Percentiles rank a stretch among this genome's conserved stretches.
These are phyloP conservation scores for Prunus fruticosa DNA, from an alignment of 306 rosid species.

Conservation along the genomic window DNA sequence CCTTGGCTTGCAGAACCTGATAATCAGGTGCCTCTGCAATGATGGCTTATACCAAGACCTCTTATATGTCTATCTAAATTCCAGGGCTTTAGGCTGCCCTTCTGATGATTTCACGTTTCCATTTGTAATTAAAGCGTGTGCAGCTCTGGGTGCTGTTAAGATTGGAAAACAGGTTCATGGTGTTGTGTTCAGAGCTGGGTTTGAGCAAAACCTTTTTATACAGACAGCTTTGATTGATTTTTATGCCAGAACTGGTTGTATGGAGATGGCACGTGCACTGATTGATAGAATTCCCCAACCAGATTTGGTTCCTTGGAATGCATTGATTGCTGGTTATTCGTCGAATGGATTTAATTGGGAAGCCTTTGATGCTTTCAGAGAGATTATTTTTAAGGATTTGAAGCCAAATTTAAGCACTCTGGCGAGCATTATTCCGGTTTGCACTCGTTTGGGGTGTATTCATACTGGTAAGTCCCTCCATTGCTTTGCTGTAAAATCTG, in stretches of 20 bases:
- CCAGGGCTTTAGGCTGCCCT: conserved; percentile 26
- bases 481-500: conserved; percentile 31
- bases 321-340: conserved; percentile 33
- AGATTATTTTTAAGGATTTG: conserved; percentile 19
- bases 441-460: conserved; percentile 28
- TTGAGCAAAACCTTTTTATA: conserved; percentile 26
- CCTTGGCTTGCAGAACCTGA: conserved; percentile 27
- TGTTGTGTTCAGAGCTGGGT: conserved; percentile 27
- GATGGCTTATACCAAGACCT: conserved; percentile 25
- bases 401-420: conserved; percentile 38
- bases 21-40: conserved; percentile 28
- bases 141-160: conserved; percentile 20
- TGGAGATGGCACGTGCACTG: conserved; percentile 23
- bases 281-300: conserved; percentile 32
- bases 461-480: conserved; percentile 29
- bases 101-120: conserved; percentile 34
- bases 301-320: conserved; percentile 36
- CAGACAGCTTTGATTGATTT: conserved; percentile 30
- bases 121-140: conserved; percentile 33
- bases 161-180: conserved; percentile 29
- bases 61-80: conserved; percentile 5
- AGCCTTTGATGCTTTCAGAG: conserved; percentile 21
- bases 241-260: conserved; percentile 23
- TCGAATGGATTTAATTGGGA: conserved; percentile 29
- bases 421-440: conserved; percentile 35